Base-by-base conservation (phyloP, 2,329 filamentous ascomycete genomes). In the Magnaporthiopsis incrustans region DNA sequence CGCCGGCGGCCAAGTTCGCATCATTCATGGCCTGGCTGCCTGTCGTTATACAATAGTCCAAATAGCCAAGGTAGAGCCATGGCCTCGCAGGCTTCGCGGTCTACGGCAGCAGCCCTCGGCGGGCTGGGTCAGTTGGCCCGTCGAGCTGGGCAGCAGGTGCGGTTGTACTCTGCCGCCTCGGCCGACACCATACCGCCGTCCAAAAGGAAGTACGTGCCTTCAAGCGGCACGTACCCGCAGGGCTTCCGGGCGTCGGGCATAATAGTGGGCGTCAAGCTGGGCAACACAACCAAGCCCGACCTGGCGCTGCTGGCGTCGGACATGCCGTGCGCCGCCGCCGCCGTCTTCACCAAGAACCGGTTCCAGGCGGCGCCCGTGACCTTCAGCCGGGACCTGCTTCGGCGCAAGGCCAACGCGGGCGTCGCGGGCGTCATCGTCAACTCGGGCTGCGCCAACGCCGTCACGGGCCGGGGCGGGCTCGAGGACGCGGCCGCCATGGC, bases 331-430 rank as follows among this genome's bases (percentile, higher is more conserved):
- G 84, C 91, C 8, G 93, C 89, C 12, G 92, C 93, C 0, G 95
- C 92, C 8, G 93, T 98, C 59, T 97, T 98, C 79, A 99, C 95
- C 64, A 96, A 92, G 77, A 99, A 99, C 80, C 93, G 94, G 76
- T 99, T 99, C 79, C 93, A 97, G 77, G 95, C 95, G 25, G 95
- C 95, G 14, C 95, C 95, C 6, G 94, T 99, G 59, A 92, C 91
- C 35, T 90, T 96, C 66, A 94, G 90, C 75, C 83, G 87, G 67
- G 82, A 89, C 65, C 85, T 93, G 66, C 78, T 97, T 50, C 81
- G 86, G 73, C 81, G 81, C 68, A 85, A 86, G 69, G 79, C 82
- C 60, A 90, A 91, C 65, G 75, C 83, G 15, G 91, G 89, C 1
- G 83, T 98, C 64, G 84, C 89, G 66, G 90, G 90, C 63, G 88